Conservation (phyloP, 208 protist genomes). For the Trypanosomatidae sp. region DNA sequence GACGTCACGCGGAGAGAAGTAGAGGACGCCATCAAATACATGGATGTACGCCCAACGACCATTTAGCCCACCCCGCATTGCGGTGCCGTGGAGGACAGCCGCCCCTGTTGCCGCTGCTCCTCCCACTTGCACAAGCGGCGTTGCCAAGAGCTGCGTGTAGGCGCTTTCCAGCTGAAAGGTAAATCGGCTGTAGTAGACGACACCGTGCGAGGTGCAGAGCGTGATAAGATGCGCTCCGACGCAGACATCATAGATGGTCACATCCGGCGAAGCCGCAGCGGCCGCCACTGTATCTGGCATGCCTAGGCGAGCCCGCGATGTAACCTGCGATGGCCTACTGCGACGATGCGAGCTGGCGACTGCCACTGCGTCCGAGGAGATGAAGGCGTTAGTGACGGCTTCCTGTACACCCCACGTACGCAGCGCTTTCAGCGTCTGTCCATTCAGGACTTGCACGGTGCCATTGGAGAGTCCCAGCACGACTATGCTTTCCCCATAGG, state of each 20-base stretch:
- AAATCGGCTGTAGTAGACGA: constrained; percentile 16
- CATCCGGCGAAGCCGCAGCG: background rate
- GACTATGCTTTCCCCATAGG: constrained; percentile 39
- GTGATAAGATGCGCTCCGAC: constrained; percentile 33
- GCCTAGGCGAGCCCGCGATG: background rate
- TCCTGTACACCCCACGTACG: constrained; percentile 13
- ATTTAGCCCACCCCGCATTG: constrained; percentile 14
- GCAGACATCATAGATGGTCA: constrained; percentile 26
- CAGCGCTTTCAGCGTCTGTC: constrained; percentile 42
- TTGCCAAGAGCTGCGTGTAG: constrained; percentile 7
- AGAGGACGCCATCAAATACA: constrained; percentile 3
- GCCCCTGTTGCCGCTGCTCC: background rate
- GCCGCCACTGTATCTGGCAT: background rate
- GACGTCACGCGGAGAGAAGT: constrained; percentile 16
- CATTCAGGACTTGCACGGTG: constrained; percentile 52
- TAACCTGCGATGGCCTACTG: background rate
- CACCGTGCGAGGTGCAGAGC: constrained; percentile 37
- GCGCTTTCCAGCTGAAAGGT: constrained; percentile 12
- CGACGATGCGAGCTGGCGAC: background rate
- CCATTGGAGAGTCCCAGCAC: constrained; percentile 65
- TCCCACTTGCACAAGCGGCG: background rate
- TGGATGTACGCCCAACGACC: constrained; percentile 29
- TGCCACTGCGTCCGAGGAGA: background rate
- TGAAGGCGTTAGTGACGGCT: background rate
- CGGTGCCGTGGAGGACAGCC: background rate